A percentile compares a stretch with the other conserved stretches of the same genome.
These are phyloP conservation scores for Blumeria graminis DNA, from an alignment of 2,329 filamentous ascomycete species.

Conservation along the genomic window DNA sequence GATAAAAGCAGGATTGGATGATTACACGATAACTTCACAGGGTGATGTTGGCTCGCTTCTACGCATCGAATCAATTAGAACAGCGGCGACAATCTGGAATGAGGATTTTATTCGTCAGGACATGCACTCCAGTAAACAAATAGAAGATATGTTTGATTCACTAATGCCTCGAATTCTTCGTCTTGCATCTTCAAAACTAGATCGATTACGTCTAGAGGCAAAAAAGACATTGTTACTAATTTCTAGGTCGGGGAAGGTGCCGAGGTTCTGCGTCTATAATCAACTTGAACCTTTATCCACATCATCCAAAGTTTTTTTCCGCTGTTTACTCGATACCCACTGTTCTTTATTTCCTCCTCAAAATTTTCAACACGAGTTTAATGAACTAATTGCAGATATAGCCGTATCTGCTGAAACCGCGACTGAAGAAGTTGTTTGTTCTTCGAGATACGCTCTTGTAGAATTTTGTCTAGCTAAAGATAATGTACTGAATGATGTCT, in stretches of 20 bases:
- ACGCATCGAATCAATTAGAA: constrained; percentile 51
- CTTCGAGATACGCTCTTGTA: constrained; percentile 39
- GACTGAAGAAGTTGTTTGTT: constrained; percentile 49
- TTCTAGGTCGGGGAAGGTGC: neutral
- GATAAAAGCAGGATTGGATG: constrained; percentile 41
- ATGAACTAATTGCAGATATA: constrained; percentile 36
- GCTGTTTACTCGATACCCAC: constrained; percentile 1
- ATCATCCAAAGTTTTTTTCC: constrained; percentile 2
- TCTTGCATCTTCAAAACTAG: constrained; percentile 66
- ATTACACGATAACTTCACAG: constrained; percentile 74
- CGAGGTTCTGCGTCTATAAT: neutral
- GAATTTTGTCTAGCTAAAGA: constrained; percentile 21
- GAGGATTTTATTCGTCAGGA: neutral
- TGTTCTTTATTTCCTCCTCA: neutral
- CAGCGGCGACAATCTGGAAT: constrained; percentile 24
- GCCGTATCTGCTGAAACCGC: constrained; percentile 56
- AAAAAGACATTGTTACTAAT: constrained; percentile 1
- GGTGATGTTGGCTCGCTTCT: constrained; percentile 81
- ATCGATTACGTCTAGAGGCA: constrained; percentile 17
- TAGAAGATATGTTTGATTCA: constrained; percentile 1
- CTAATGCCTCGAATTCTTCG: constrained; percentile 23
- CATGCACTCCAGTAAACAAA: constrained; percentile 2
- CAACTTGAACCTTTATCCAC: neutral
- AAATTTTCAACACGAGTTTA: neutral
- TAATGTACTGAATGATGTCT: constrained; percentile 6